A percentile compares a stretch with the other conserved stretches of the same genome.
phyloP scores from a whole-genome alignment of 371 early-diverging fungal species.

The Homolaphlyctis polyrhiza region DNA sequence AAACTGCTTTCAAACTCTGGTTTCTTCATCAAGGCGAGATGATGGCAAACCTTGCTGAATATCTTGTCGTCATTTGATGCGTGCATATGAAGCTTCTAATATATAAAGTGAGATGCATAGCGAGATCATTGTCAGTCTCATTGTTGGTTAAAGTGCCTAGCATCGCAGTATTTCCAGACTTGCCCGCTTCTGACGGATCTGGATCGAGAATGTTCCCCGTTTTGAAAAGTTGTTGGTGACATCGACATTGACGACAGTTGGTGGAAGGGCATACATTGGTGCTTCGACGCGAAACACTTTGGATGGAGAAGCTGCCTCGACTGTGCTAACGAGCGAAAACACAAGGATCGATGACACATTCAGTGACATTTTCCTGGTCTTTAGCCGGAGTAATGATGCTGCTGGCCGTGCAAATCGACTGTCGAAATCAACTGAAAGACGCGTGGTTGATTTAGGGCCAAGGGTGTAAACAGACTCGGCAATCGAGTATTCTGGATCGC shows the following conservation, averaged over 20 bases:
- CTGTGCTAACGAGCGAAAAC: slow-evolving; percentile 21
- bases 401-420: slow-evolving; percentile 28
- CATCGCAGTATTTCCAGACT: not conserved
- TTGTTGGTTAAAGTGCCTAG: too few species aligned
- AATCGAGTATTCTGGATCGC: slow-evolving; percentile 21
- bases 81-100: too few species aligned
- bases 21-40: too few species aligned
- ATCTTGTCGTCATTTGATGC: not conserved
- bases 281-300: slow-evolving; percentile 23
- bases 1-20: too few species aligned
- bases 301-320: slow-evolving; percentile 22
- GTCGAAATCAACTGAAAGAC: slow-evolving; percentile 22
- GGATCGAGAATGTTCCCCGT: slow-evolving; percentile 25
- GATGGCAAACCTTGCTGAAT: not conserved
- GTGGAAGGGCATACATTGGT: slow-evolving; percentile 34
- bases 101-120: too few species aligned
- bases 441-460: slow-evolving; percentile 9
- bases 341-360: slow-evolving; percentile 30
- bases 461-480: not conserved
- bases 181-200: slow-evolving; percentile 21
- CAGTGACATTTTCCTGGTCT: slow-evolving; percentile 29
- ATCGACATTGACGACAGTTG: slow-evolving; percentile 19
- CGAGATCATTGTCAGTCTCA: too few species aligned
- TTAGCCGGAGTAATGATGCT: slow-evolving; percentile 18
- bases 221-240: slow-evolving; percentile 30